A percentile compares a stretch with the other conserved stretches of the same genome.
Conservation (phyloP, 768 basidiomycete genomes). For the Lentinus tigrinus region DNA sequence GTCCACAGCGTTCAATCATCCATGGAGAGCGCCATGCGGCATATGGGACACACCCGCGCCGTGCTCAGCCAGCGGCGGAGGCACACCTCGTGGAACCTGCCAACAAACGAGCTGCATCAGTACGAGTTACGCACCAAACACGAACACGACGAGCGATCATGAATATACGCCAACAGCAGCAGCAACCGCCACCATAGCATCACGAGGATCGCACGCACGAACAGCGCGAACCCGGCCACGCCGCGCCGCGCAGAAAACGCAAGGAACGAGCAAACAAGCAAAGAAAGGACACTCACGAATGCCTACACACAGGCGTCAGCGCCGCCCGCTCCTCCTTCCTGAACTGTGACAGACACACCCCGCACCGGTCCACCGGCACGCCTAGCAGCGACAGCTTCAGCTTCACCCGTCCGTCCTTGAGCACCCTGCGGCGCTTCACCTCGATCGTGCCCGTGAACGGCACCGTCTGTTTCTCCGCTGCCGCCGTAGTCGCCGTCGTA, state of each 20-base stretch:
- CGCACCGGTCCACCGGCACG: constrained; percentile 64
- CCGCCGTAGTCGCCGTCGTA: background rate
- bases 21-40: constrained; percentile 36
- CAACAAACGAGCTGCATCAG: background rate
- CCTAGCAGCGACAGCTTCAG: constrained; percentile 67
- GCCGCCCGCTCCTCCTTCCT: constrained; percentile 54
- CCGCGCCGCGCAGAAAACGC: background rate
- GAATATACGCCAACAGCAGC: background rate
- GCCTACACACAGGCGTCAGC: constrained; percentile 57
- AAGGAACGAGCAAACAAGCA: background rate
- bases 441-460: constrained; percentile 38
- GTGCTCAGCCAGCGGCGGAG: constrained; percentile 59
- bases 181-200: no score
- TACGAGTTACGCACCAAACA: background rate
- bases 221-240: no score
- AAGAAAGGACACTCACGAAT: constrained; percentile 40
- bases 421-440: constrained; percentile 56
- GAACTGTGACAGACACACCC: constrained; percentile 73
- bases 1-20: constrained; percentile 1
- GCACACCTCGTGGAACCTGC: constrained; percentile 62
- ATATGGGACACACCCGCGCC: constrained; percentile 65
- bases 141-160: background rate
- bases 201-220: constrained; percentile 7
- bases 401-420: constrained; percentile 67
- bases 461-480: constrained; percentile 11